Conservation (phyloP, 1,139 yeast species). For the Debaryomyces fabryi region DNA sequence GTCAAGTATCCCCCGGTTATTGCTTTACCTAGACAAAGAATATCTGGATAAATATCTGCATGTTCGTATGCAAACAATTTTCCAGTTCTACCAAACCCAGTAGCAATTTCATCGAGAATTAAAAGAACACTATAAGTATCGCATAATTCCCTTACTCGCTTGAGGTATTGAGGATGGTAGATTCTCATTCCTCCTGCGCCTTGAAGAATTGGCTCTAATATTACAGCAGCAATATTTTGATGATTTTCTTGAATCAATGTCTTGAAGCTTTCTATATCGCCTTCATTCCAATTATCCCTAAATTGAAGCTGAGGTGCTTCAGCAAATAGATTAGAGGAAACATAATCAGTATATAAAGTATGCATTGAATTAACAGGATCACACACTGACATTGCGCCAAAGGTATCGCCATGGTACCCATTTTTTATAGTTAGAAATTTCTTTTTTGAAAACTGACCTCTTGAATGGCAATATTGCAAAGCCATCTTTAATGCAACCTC, state of each 20-base stretch:
- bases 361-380: constrained; percentile 33
- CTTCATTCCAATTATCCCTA: constrained; percentile 20
- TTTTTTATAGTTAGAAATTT: constrained; percentile 22
- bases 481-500: constrained; percentile 16
- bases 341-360: constrained; percentile 24
- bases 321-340: constrained; percentile 27
- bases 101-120: constrained; percentile 27
- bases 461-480: constrained; percentile 17
- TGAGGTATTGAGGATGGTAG: constrained; percentile 29
- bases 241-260: constrained; percentile 22
- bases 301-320: constrained; percentile 20
- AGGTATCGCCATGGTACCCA: constrained; percentile 31
- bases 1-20: constrained; percentile 26
- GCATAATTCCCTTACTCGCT: constrained; percentile 29
- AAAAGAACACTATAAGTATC: constrained; percentile 27
- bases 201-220: constrained; percentile 36
- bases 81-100: constrained; percentile 26
- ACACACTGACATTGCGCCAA: constrained; percentile 29
- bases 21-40: constrained; percentile 25
- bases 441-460: constrained; percentile 15
- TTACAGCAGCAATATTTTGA: constrained; percentile 31
- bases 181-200: constrained; percentile 41
- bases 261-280: constrained; percentile 24
- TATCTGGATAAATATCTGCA: constrained; percentile 23
- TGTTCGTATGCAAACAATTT: constrained; percentile 18